Percentiles rank a stretch among this genome's conserved stretches.
Evolutionary conservation across 495 filamentous ascomycete genomes (phyloP).

Genomic region (Aspergillus steynii): DNA sequence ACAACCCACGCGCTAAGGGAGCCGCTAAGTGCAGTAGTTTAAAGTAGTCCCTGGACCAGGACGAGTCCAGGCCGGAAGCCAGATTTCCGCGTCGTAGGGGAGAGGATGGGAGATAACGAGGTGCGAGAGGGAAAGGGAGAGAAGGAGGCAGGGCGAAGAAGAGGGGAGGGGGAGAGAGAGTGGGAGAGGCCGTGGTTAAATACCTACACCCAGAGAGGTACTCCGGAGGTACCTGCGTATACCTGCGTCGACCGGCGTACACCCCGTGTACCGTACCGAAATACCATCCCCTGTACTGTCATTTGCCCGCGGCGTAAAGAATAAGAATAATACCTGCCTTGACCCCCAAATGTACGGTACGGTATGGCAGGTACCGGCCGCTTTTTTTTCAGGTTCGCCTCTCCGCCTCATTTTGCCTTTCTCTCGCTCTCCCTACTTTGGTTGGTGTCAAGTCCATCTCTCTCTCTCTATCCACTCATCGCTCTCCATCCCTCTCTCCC

Average conservation of each 20-base stretch:
- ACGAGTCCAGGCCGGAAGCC: slow-evolving; percentile 11
- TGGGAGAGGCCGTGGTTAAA: no score
- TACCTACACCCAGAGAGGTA: no score
- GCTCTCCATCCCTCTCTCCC: slow-evolving; percentile 9
- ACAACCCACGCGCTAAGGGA: slow-evolving; percentile 15
- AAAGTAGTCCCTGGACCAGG: slow-evolving; percentile 16
- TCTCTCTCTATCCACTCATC: slow-evolving; percentile 6
- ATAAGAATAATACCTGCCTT: no score
- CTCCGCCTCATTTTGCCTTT: slow-evolving; percentile 11
- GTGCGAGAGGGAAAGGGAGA: neutral
- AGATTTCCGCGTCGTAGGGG: neutral
- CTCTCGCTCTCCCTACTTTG: neutral
- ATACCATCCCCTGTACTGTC: no score
- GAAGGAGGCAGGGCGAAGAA: no score
- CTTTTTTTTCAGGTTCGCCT: neutral
- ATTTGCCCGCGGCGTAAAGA: no score
- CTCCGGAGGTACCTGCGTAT: no score
- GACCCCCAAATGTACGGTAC: no score
- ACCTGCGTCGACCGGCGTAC: no score
- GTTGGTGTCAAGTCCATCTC: neutral
- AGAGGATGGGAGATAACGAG: neutral
- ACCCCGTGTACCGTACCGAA: no score
- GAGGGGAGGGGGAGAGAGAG: neutral
- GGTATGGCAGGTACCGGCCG: no score
- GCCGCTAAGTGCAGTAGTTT: slow-evolving; percentile 10